These are phyloP conservation scores for Yarrowia deformans DNA, from an alignment of 805 yeast species.

Conservation along the genomic window DNA sequence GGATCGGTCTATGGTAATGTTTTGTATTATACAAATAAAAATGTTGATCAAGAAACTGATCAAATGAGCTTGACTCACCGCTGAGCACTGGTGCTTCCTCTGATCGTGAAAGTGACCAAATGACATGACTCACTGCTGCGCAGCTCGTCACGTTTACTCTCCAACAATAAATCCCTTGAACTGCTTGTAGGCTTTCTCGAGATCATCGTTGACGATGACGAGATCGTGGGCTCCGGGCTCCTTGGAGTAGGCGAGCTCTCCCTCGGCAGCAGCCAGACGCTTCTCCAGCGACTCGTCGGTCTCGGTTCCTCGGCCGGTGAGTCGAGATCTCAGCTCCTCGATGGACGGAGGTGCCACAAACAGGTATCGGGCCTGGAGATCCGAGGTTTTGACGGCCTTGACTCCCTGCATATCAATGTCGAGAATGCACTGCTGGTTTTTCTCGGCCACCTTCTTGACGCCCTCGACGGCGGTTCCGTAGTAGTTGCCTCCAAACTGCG, in stretches of 20 bases:
- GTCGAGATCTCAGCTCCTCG: slow-evolving; percentile 75
- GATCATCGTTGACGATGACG: slow-evolving; percentile 87
- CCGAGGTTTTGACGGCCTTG: slow-evolving; percentile 82
- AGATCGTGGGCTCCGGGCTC: slow-evolving; percentile 88
- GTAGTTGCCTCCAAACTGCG: slow-evolving; percentile 96
- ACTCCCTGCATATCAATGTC: slow-evolving; percentile 99
- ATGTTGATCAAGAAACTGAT: background rate
- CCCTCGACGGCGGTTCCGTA: slow-evolving; percentile 93
- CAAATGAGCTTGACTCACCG: background rate
- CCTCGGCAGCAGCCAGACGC: slow-evolving; percentile 84
- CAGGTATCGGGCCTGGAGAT: slow-evolving; percentile 81
- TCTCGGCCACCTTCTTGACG: slow-evolving; percentile 70
- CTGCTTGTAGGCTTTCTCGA: slow-evolving; percentile 85
- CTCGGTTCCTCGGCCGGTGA: slow-evolving; percentile 93
- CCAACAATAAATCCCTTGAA: slow-evolving; percentile 65
- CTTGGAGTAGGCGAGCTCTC: slow-evolving; percentile 87
- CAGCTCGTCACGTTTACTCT: background rate
- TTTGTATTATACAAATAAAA: slow-evolving; percentile 1
- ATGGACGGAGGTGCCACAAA: slow-evolving; percentile 93
- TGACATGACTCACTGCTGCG: background rate
- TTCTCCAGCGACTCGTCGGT: slow-evolving; percentile 82
- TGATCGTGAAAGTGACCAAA: too few species aligned
- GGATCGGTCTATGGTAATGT: too few species aligned
- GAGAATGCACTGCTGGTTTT: slow-evolving; percentile 78
- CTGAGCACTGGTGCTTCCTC: background rate